Evolutionary conservation across 768 basidiomycete species (phyloP), one percentile per base, ranked within the genome.

Genomic region (Lepiota venenata): DNA sequence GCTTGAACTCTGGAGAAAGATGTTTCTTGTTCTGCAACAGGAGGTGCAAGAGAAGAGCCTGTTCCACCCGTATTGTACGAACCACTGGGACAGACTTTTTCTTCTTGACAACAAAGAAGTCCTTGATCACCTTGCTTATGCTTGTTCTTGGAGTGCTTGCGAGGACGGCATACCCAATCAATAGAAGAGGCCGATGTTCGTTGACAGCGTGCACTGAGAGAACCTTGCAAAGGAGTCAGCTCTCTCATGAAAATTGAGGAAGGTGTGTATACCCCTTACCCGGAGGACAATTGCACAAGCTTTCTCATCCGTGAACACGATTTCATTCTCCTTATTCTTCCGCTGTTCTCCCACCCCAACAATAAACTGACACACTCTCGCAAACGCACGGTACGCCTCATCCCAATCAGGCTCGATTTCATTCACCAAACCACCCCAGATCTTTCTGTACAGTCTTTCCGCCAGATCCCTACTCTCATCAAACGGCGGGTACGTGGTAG

Each of bases 11-110:
- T 6, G 66, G 2, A 0, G 66, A 60, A 4, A 74, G 51, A 4
- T 62, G 63, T 56, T 68, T 71, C 6, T 63, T 47, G 50, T 75
- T 75, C 42, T 39, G 62, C 18, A 3, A 59, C 43, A 36, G 76
- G 60, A 7, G 74, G 59, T 44, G 64, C 68, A 42, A 70, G 60
- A 11, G 74, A 47, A 3, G 66, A 56, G 43, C 67, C 65, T 32
- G 57, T 12, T 62, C 59, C 5, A 18, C 35, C 25, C 12, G 15
- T 0, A 62, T 60, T 6, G 63, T 63, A 9, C 53, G 50, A 4
- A 66, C 48, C 21, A 20, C 37, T 0, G 42, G 20, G 2, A 56
- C 39, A 10, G 55, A 50, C n/a, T 36, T 22, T 6, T 27, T 47
- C 10, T 21, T 32, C 2, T 9, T 16, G 2, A 51, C 44, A 15